Percentiles rank a stretch among this genome's conserved stretches.
These are phyloP conservation scores for Phaeosphaeriaceae sp. DNA, from an alignment of 2,329 filamentous ascomycete genomes.

Conservation along the genomic window DNA sequence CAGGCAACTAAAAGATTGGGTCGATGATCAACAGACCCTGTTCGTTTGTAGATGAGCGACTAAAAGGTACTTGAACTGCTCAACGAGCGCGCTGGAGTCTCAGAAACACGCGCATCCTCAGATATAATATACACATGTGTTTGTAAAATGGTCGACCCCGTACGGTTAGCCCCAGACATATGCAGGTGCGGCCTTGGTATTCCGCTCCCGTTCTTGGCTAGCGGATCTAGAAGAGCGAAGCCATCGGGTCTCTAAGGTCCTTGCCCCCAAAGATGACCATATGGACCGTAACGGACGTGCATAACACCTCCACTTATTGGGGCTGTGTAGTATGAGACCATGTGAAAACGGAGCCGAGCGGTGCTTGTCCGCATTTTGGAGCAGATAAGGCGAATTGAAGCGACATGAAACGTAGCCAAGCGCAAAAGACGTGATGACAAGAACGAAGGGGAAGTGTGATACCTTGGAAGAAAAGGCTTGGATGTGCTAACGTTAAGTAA, in stretches of 20 bases:
- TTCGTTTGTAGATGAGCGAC: conserved; percentile 3
- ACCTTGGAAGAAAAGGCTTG: conserved; percentile 24
- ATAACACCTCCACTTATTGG: conserved; percentile 13
- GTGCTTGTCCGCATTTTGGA: conserved; percentile 5
- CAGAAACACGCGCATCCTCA: conserved; percentile 11
- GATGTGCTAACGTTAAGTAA: conserved; percentile 9
- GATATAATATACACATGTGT: conserved; percentile 17
- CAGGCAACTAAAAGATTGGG: conserved; percentile 15
- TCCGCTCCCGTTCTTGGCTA: conserved; percentile 22
- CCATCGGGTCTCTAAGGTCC: background rate
- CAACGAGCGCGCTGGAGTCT: conserved; percentile 9
- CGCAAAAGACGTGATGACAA: conserved; percentile 1
- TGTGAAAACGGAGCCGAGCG: conserved; percentile 14
- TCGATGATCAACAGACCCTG: conserved; percentile 4
- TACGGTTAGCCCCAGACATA: conserved; percentile 9
- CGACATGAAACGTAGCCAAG: conserved; percentile 18
- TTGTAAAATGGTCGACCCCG: conserved; percentile 7
- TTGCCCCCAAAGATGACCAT: background rate
- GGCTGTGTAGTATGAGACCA: conserved; percentile 26
- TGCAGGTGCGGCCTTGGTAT: conserved; percentile 24
- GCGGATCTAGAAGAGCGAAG: background rate
- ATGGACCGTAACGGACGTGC: conserved; percentile 1
- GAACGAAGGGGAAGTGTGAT: conserved; percentile 8
- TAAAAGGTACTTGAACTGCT: conserved; percentile 4
- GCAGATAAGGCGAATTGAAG: conserved; percentile 11